Conservation (phyloP, 1,284 basidiomycete genomes). For the Sphagnurus paluster region DNA sequence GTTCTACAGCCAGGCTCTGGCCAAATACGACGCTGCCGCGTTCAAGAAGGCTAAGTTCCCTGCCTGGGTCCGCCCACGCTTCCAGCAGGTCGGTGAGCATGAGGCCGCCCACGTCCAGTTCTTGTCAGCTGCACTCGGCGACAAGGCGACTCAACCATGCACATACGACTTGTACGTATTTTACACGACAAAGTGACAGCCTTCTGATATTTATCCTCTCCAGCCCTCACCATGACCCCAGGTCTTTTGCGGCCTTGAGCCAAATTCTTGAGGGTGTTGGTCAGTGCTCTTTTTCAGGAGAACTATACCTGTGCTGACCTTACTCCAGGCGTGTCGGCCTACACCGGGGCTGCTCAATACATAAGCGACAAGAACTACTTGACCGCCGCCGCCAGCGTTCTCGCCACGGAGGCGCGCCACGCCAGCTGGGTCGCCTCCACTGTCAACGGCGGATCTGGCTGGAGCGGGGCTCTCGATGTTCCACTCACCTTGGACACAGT, state of each 20-base stretch:
- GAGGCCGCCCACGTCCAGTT: slow-evolving; percentile 51
- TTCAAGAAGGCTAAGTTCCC: slow-evolving; percentile 56
- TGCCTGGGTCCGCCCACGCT: slow-evolving; percentile 45
- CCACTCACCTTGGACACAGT: slow-evolving; percentile 44
- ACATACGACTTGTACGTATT: slow-evolving; percentile 60
- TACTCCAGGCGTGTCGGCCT: slow-evolving; percentile 21
- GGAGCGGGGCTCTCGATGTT: slow-evolving; percentile 50
- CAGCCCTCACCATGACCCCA: slow-evolving; percentile 53
- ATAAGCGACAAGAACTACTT: slow-evolving; percentile 39
- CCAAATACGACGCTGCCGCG: slow-evolving; percentile 43
- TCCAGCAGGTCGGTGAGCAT: slow-evolving; percentile 54
- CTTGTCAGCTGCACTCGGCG: slow-evolving; percentile 48
- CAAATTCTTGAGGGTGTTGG: slow-evolving; percentile 58
- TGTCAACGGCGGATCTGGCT: slow-evolving; percentile 42
- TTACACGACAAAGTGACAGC: too few species aligned
- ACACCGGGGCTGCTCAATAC: slow-evolving; percentile 35
- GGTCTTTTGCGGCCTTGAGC: slow-evolving; percentile 53
- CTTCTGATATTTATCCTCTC: too few species aligned
- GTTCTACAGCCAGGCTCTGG: slow-evolving; percentile 53
- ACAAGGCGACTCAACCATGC: slow-evolving; percentile 53
- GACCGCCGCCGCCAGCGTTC: slow-evolving; percentile 41
- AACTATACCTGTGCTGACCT: not conserved
- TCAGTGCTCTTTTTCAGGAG: not conserved
- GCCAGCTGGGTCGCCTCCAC: slow-evolving; percentile 48
- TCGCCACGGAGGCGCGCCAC: slow-evolving; percentile 47